Evolutionary conservation across 192 early-diverging fungal species (phyloP), one percentile per base, ranked within the genome.

Genomic region (Umbelopsis vinacea): DNA sequence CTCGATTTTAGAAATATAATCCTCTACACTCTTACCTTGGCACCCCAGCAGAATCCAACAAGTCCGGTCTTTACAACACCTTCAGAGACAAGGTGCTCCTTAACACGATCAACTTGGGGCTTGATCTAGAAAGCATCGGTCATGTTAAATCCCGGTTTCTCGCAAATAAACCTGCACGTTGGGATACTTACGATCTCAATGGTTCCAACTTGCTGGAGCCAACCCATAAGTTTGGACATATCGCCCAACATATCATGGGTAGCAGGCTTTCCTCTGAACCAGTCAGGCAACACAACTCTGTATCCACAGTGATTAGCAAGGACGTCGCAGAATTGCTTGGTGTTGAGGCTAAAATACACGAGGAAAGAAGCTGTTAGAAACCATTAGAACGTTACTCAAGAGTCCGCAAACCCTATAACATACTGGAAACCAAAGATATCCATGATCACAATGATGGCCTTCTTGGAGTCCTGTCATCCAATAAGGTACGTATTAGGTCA

Each of bases 1-100:
- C 22, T 22, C 17, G 26, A 15, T 60, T 7, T 21, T 52, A 21
- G 6, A 26, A 29, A 29, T 29, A 12, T 11, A 33, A 21, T 29
- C n/a, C n/a, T n/a, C 8, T 26, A 17, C 38, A 35, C 15, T 0
- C 11, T 69, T 74, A 78, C 76, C 76, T 87, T 81, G 14, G 81
- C 86, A 47, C 92, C 91, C 91, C 91, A 92, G 83, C 91, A 92
- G 73, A 91, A 88, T 8, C 91, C 92, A 67, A 89, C 70, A 9
- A 87, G 46, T 26, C 87, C 87, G 46, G 86, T 79, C 9, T 79
- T 69, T 11, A 71, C 71, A 50, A 81, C 82, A 72, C 84, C 84
- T 9, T 78, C 69, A 38, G 71, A 67, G 14, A 76, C 77, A 63
- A 91, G 75, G 17, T 83, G 54, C 22, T 81, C 74, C 24, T 70